These are phyloP conservation scores for Annulohypoxylon nitens DNA, from an alignment of 495 filamentous ascomycete species.

Conservation along the genomic window DNA sequence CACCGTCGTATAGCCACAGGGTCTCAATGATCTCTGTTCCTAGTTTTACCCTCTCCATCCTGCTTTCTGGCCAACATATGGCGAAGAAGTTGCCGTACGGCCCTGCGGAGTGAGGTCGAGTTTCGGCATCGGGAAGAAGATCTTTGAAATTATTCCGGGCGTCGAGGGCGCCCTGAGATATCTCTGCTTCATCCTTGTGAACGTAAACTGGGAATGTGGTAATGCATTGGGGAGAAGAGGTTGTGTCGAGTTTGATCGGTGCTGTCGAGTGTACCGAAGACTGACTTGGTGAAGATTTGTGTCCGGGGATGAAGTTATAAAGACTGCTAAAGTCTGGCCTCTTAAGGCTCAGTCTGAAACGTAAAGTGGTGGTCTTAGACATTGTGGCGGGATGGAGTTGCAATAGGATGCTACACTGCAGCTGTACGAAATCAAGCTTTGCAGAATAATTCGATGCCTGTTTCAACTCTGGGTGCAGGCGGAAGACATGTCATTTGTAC, in stretches of 20 bases:
- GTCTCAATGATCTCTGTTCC: conserved; percentile 17
- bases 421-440: conserved; percentile 11
- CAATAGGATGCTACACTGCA: conserved; percentile 7
- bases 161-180: conserved; percentile 3
- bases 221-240: conserved; percentile 9
- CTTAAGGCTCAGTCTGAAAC: conserved; percentile 15
- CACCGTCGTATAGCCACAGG: conserved; percentile 11
- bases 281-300: conserved; percentile 4
- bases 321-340: conserved; percentile 5
- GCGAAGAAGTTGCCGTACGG: conserved; percentile 20
- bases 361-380: conserved; percentile 18
- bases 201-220: conserved; percentile 12
- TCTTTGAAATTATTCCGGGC: conserved; percentile 9
- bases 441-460: neutral
- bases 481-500: conserved; percentile 4
- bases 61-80: conserved; percentile 10
- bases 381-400: conserved; percentile 8
- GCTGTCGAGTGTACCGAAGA: conserved; percentile 4
- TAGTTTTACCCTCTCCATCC: conserved; percentile 7
- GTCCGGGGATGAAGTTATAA: conserved; percentile 10
- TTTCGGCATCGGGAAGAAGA: conserved; percentile 11
- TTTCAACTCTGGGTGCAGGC: neutral
- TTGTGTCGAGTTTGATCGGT: conserved; percentile 1
- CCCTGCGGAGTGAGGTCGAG: conserved; percentile 14
- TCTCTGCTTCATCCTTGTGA: conserved; percentile 5